phyloP scores from a whole-genome alignment of 306 rosid genomes.

The Hippophae gyantsensis region DNA sequence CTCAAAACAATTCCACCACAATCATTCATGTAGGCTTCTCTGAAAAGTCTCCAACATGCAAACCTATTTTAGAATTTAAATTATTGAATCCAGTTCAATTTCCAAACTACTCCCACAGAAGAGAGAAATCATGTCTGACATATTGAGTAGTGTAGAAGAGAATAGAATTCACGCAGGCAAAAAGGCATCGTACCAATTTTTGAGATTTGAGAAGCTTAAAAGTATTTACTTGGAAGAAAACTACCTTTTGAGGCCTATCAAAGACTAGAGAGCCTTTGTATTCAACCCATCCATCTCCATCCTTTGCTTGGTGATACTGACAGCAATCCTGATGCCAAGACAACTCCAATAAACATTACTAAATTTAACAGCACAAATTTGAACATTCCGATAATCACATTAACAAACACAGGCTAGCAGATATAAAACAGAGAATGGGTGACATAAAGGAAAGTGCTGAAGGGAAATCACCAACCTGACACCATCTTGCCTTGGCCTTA shows the following conservation, averaged over 20 bases:
- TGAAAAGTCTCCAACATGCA: no score
- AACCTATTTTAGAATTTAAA: no score
- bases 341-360: conserved; percentile 16
- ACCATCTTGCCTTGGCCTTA: conserved; percentile 95
- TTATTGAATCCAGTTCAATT: no score
- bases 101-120: no score
- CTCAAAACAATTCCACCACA: no score
- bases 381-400: no score
- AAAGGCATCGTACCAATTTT: no score
- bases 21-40: no score
- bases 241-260: conserved; percentile 76
- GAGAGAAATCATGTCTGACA: no score
- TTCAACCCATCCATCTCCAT: conserved; percentile 99
- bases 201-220: neutral
- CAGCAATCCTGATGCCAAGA: conserved; percentile 70
- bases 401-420: no score
- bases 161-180: no score
- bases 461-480: conserved; percentile 50
- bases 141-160: no score
- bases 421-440: neutral
- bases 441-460: conserved; percentile 1
- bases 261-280: conserved; percentile 80
- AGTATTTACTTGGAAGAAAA: neutral
- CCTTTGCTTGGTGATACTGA: conserved; percentile 98
- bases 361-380: conserved; percentile 13